Conservation (phyloP, 2,329 filamentous ascomycete species). For the Aspergillus amoenus region DNA sequence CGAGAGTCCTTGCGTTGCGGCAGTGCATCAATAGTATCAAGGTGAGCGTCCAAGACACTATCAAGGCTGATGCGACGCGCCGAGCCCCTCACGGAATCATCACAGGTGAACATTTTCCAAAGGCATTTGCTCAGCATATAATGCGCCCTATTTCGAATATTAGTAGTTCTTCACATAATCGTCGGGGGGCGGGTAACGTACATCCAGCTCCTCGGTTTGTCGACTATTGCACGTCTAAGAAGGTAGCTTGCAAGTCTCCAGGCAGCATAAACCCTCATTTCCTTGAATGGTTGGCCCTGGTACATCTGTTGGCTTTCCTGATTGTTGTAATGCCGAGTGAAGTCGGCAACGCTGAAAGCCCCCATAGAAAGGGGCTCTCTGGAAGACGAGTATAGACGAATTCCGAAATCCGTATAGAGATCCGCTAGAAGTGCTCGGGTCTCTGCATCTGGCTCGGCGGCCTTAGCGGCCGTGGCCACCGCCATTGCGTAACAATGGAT, state of each 20-base stretch:
- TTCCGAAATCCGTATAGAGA: constrained; percentile 68
- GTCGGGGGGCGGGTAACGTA: constrained; percentile 34
- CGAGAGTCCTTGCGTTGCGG: constrained; percentile 61
- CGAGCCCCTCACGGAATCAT: constrained; percentile 40
- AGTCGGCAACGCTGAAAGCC: constrained; percentile 63
- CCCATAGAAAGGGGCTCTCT: constrained; percentile 68
- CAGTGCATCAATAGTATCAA: constrained; percentile 60
- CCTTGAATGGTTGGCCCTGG: constrained; percentile 56
- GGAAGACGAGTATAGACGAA: constrained; percentile 67
- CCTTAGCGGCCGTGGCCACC: constrained; percentile 59
- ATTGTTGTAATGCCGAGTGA: constrained; percentile 60
- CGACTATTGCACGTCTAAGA: constrained; percentile 58
- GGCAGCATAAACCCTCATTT: constrained; percentile 59
- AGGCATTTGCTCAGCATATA: constrained; percentile 71
- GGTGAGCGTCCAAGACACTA: constrained; percentile 57
- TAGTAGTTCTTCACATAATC: neutral
- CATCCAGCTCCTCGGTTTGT: constrained; percentile 64
- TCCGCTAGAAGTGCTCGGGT: constrained; percentile 60
- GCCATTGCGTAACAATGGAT: constrained; percentile 81
- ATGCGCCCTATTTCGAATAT: constrained; percentile 48
- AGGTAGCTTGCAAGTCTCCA: constrained; percentile 66
- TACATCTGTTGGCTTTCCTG: constrained; percentile 56
- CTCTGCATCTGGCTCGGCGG: constrained; percentile 54
- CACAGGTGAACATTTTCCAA: constrained; percentile 66
- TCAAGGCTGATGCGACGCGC: constrained; percentile 37